Evolutionary conservation across 768 basidiomycete species (phyloP).

Genomic region (Ramaria rubella): DNA sequence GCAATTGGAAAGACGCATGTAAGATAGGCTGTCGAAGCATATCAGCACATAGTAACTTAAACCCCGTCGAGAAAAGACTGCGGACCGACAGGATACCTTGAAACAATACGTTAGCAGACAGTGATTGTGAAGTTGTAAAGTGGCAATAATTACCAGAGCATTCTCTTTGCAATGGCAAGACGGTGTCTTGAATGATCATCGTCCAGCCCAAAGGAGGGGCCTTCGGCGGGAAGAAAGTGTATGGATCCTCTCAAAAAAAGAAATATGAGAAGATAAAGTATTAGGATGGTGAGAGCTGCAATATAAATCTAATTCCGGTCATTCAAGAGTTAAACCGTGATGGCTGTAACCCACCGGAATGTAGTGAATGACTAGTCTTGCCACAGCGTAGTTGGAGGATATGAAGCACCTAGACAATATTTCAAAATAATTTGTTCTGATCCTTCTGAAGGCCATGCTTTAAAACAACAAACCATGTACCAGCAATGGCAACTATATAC

Average conservation of each 20-base stretch:
- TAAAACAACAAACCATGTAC: neutral
- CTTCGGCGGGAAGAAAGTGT: neutral
- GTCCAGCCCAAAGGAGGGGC: neutral
- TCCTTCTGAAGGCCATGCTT: too few relatives aligned
- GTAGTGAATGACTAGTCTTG: slow-evolving; percentile 1
- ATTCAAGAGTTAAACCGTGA: neutral
- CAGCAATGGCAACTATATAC: neutral
- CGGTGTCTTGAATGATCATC: neutral
- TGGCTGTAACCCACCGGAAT: neutral
- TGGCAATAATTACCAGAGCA: neutral
- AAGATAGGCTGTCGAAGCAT: neutral
- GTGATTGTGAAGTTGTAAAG: neutral
- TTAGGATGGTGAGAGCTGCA: neutral
- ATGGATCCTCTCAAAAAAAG: neutral
- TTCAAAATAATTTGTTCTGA: neutral
- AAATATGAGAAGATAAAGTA: slow-evolving; percentile 1
- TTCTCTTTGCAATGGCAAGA: slow-evolving; percentile 1
- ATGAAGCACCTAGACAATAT: slow-evolving; percentile 1
- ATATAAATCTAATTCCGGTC: neutral
- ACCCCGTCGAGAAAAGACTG: neutral
- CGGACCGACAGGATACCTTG: slow-evolving; percentile 7
- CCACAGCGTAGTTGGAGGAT: slow-evolving; percentile 1
- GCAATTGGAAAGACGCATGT: slow-evolving; percentile 5
- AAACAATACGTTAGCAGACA: neutral
- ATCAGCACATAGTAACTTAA: neutral